Conservation (phyloP, 176 grass and related monocot genomes). For the Aegilops tauschii region DNA sequence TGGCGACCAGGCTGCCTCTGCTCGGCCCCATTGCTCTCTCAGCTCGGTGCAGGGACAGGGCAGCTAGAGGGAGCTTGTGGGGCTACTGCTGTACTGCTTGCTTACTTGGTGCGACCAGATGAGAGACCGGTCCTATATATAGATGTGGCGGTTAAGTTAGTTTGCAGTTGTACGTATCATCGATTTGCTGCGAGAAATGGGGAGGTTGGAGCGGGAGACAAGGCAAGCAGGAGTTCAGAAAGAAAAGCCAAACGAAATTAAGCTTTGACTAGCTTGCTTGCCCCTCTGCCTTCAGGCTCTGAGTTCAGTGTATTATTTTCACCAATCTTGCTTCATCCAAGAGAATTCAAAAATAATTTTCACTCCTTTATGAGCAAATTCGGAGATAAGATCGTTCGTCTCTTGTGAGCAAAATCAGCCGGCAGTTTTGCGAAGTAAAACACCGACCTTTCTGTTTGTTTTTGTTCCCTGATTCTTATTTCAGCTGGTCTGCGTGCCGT, state of each 20-base stretch:
- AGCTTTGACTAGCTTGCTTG: background rate
- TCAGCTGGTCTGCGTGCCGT: background rate
- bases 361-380: too few relatives aligned
- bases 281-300: too few relatives aligned
- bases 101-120: background rate
- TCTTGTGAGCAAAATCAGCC: background rate
- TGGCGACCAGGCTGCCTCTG: background rate
- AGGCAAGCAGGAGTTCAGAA: background rate
- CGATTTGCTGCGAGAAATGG: constrained; percentile 32
- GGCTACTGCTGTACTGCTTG: background rate
- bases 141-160: constrained; percentile 26
- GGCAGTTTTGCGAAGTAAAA: background rate
- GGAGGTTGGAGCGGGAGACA: background rate
- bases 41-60: background rate
- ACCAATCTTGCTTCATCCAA: background rate
- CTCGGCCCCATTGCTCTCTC: constrained; percentile 24
- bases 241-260: background rate
- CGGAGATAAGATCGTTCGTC: too few relatives aligned
- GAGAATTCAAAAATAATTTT: background rate
- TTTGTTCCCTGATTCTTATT: background rate
- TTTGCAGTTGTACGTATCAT: constrained; percentile 10
- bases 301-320: background rate
- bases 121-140: constrained; percentile 10
- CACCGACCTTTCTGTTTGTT: background rate
- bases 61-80: background rate